phyloP scores from a whole-genome alignment of 352 stramenopile species.

The Aphanomyces euteiches region DNA sequence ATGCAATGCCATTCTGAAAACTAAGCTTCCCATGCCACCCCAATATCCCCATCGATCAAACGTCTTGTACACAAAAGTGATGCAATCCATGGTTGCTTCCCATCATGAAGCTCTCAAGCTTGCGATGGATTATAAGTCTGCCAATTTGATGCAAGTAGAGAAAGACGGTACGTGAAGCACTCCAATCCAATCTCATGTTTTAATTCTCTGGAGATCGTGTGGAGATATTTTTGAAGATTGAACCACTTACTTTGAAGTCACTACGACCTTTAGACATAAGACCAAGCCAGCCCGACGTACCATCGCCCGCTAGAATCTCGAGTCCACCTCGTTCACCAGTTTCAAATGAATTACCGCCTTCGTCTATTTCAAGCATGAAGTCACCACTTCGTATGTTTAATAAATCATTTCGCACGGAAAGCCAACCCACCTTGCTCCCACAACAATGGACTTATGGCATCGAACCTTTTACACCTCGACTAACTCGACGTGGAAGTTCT shows the following conservation, averaged over 20 bases:
- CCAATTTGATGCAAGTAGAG: not conserved
- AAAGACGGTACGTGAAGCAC: not conserved
- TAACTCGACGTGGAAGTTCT: not conserved
- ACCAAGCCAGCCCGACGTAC: too few species aligned
- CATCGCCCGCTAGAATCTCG: too few species aligned
- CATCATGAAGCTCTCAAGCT: not conserved
- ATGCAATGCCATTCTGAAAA: constrained; percentile 15
- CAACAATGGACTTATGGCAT: constrained; percentile 2
- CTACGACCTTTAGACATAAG: not conserved
- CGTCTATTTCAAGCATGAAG: not conserved
- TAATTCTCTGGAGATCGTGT: not conserved
- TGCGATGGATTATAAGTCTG: constrained; percentile 11
- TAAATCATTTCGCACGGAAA: too few species aligned
- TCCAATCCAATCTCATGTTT: not conserved
- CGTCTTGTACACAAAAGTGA: constrained; percentile 10
- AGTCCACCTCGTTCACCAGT: too few species aligned
- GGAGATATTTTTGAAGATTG: constrained; percentile 4
- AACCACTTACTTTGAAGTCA: not conserved
- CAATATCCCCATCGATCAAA: constrained; percentile 14
- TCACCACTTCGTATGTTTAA: not conserved
- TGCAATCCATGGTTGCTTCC: constrained; percentile 1
- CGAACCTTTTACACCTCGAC: constrained; percentile 14
- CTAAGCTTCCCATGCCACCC: constrained; percentile 21
- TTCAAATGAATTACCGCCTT: too few species aligned
- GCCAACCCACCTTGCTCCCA: not conserved